Base-by-base conservation (phyloP, 495 filamentous ascomycete species). In the Letharia lupina region DNA sequence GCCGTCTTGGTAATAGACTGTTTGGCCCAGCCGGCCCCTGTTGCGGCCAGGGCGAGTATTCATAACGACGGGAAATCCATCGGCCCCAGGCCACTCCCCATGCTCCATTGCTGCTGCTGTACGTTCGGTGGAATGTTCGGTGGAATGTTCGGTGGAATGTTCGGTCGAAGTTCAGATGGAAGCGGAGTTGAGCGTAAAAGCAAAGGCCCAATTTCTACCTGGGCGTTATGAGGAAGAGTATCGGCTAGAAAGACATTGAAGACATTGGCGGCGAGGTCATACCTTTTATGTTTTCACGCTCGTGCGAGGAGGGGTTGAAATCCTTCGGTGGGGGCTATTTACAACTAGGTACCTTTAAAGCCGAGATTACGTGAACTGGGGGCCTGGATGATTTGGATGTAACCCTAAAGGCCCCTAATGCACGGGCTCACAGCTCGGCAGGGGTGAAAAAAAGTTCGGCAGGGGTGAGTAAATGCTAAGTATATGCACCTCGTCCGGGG, bases 1-100 rank as follows among this genome's bases (percentile, higher is more conserved):
- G 35, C 40, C 44, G 50, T 72, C 70, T 48, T 65, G 56, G 37
- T 41, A 62, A 39, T 66, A 73, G 41, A 65, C 63, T 4, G 61
- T 23, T 57, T 66, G 69, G 23, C 40, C 63, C 11, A 63, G 60
- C 5, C 70, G 65, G 23, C 45, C 64, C 42, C 64, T 61, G 37
- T 54, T 35, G 33, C 20, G 58, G 37, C 45, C 39, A 33, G 57
- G 58, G 23, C 64, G 64, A 66, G 64, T 59, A 3, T 60, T 54
- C 7, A 71, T 37, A 9, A 61, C 33, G 28, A 71, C 68, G 28
- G 70, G 70, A 10, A 9, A n/a, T 31, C 15, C 39, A 0, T 44
- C 52, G 31, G 31, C 28, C 11, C 42, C 54, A 23, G 54, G 63
- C 63, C 63, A 65, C 63, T 65, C 62, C 50, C n/a, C 23, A 52